Conservation (phyloP, 2,329 filamentous ascomycete species). For the Leptographium flavum region DNA sequence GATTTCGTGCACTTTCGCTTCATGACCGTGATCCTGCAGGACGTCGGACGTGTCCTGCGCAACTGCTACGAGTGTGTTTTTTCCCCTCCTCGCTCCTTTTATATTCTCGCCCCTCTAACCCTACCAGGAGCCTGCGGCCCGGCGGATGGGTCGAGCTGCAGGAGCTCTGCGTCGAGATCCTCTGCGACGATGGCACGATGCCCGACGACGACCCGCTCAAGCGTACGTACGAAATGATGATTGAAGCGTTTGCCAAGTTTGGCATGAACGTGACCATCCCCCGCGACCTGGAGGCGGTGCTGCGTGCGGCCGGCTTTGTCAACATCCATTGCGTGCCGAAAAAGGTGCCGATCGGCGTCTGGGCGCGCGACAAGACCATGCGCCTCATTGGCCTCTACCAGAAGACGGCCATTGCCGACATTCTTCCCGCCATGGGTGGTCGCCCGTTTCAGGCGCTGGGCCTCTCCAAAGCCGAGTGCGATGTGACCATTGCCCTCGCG, state of each 20-base stretch:
- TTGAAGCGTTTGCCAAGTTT: slow-evolving; percentile 18
- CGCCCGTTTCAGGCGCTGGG: slow-evolving; percentile 23
- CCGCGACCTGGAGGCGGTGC: slow-evolving; percentile 20
- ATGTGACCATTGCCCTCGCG: slow-evolving; percentile 17
- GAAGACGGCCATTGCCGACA: slow-evolving; percentile 22
- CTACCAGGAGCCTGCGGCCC: slow-evolving; percentile 24
- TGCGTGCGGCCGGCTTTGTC: slow-evolving; percentile 27
- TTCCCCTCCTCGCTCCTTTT: not conserved
- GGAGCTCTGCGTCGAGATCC: slow-evolving; percentile 22
- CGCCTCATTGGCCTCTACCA: slow-evolving; percentile 26
- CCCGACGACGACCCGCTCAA: slow-evolving; percentile 23
- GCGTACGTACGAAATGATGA: slow-evolving; percentile 15
- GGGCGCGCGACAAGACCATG: slow-evolving; percentile 25
- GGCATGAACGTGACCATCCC: slow-evolving; percentile 21
- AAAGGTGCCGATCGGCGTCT: slow-evolving; percentile 30
- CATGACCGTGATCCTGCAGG: slow-evolving; percentile 31
- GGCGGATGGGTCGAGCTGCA: slow-evolving; percentile 41
- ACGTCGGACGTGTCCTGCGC: slow-evolving; percentile 28
- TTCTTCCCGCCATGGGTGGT: slow-evolving; percentile 26
- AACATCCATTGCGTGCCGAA: slow-evolving; percentile 24
- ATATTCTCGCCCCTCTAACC: slow-evolving; percentile 4
- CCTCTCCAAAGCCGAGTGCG: slow-evolving; percentile 17
- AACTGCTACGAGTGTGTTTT: slow-evolving; percentile 5
- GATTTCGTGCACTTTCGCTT: slow-evolving; percentile 39
- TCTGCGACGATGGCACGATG: slow-evolving; percentile 21